Percentiles rank a stretch among this genome's conserved stretches.
These are phyloP conservation scores for Salix purpurea DNA, from an alignment of 345 rosid species.

Conservation along the genomic window DNA sequence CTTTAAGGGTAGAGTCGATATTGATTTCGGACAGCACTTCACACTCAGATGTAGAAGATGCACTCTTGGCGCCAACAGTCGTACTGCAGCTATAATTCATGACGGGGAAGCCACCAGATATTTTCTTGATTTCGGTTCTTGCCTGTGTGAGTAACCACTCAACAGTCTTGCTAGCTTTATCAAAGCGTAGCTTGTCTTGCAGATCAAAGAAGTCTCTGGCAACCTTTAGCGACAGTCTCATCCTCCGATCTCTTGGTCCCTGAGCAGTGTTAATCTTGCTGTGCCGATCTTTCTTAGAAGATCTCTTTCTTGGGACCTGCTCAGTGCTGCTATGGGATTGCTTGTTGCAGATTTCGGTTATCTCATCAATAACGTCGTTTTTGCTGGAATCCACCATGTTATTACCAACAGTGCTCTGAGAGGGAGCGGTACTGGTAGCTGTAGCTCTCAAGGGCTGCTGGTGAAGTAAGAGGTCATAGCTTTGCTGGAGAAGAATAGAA, in stretches of 20 bases:
- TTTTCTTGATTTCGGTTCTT: conserved; percentile 49
- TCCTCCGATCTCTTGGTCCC: conserved; percentile 77
- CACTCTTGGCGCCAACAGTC: conserved; percentile 13
- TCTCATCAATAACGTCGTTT: neutral
- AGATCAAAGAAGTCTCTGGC: conserved; percentile 68
- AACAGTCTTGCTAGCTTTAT: conserved; percentile 79
- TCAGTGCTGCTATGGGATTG: neutral
- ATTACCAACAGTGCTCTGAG: neutral
- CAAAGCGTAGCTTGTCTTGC: conserved; percentile 76
- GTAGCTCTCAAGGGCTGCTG: conserved; percentile 19
- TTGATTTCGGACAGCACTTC: conserved; percentile 35
- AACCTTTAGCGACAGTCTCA: conserved; percentile 75
- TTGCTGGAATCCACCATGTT: conserved; percentile 29
- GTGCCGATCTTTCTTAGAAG: conserved; percentile 63
- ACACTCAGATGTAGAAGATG: conserved; percentile 47
- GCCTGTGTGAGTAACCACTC: conserved; percentile 75
- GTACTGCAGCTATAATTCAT: conserved; percentile 4
- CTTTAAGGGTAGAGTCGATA: conserved; percentile 12
- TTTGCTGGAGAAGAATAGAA: conserved; percentile 23
- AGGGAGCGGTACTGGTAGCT: conserved; percentile 6
- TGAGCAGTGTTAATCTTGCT: conserved; percentile 82
- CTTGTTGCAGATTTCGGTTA: neutral
- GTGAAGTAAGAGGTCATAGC: conserved; percentile 24
- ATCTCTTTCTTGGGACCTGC: conserved; percentile 31
- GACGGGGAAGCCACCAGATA: conserved; percentile 19